phyloP scores from a whole-genome alignment of 2,329 filamentous ascomycete genomes.

The Chaetomium globosum region DNA sequence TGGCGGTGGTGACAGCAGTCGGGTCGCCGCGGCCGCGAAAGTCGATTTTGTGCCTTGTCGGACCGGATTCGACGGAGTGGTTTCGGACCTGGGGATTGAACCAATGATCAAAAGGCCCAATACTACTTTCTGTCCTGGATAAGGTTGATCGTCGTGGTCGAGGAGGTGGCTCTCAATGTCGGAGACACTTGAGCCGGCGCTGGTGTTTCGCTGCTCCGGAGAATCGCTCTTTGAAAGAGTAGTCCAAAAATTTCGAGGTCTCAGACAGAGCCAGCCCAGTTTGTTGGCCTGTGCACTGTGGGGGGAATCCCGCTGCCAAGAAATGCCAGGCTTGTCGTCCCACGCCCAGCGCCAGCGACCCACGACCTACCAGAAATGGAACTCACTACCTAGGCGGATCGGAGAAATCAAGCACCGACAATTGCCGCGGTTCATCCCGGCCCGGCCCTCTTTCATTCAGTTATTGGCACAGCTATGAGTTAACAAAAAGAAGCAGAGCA shows the following conservation, averaged over 20 bases:
- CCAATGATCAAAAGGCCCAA: neutral
- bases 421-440: neutral
- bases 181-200: constrained; percentile 20
- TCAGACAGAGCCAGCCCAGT: constrained; percentile 19
- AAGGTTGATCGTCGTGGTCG: constrained; percentile 14
- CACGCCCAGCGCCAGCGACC: neutral
- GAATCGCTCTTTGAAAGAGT: constrained; percentile 30
- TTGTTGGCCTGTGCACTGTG: constrained; percentile 31
- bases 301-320: constrained; percentile 21
- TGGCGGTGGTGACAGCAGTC: constrained; percentile 42
- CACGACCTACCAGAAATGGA: too few relatives aligned
- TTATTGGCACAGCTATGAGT: neutral
- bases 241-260: constrained; percentile 39
- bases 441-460: neutral
- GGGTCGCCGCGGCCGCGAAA: constrained; percentile 14
- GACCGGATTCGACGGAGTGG: neutral
- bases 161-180: constrained; percentile 19
- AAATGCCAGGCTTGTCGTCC: neutral
- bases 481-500: neutral
- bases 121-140: neutral
- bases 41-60: constrained; percentile 1
- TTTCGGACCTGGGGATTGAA: neutral
- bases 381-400: constrained; percentile 15
- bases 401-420: constrained; percentile 30
- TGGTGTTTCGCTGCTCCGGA: constrained; percentile 24